A percentile compares a stretch with the other conserved stretches of the same genome.
These are phyloP conservation scores for Beauveria varroae DNA, from an alignment of 2,329 filamentous ascomycete genomes.

Conservation along the genomic window DNA sequence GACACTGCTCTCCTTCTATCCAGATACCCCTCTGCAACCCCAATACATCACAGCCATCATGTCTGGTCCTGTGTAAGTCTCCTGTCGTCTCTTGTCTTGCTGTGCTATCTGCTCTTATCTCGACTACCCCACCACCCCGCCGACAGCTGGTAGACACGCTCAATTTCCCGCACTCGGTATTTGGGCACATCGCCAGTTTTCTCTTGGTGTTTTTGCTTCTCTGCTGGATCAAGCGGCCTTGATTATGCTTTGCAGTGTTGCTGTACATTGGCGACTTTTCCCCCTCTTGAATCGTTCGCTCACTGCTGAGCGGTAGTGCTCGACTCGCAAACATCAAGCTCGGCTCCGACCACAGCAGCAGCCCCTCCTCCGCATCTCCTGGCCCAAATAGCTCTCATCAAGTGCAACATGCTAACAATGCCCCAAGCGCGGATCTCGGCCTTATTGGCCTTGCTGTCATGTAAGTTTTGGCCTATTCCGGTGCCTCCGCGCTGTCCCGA, in stretches of 20 bases:
- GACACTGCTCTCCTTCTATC: not conserved
- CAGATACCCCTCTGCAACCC: not conserved
- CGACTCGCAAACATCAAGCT: slow-evolving; percentile 68
- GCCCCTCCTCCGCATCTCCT: slow-evolving; percentile 23
- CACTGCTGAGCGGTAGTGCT: slow-evolving; percentile 45
- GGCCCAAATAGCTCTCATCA: slow-evolving; percentile 20
- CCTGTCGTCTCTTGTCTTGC: slow-evolving; percentile 11
- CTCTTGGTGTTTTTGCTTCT: slow-evolving; percentile 5
- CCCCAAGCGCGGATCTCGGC: slow-evolving; percentile 74
- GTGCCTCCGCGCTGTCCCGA: not conserved
- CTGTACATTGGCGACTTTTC: slow-evolving; percentile 17
- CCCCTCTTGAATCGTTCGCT: not conserved
- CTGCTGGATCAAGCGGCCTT: not conserved
- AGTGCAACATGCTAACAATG: slow-evolving; percentile 48
- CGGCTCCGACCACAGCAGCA: slow-evolving; percentile 47
- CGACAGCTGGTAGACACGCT: slow-evolving; percentile 2
- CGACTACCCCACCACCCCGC: slow-evolving; percentile 12
- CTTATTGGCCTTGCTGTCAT: slow-evolving; percentile 91
- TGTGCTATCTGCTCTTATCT: slow-evolving; percentile 19
- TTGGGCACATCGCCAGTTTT: slow-evolving; percentile 9
- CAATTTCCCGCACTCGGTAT: slow-evolving; percentile 12
- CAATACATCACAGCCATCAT: slow-evolving; percentile 35
- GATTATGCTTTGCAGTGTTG: not conserved
- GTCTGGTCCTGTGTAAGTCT: slow-evolving; percentile 62
- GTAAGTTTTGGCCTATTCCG: slow-evolving; percentile 37